Evolutionary conservation across 1,284 basidiomycete genomes (phyloP).

Genomic region (Neotropicomus parvogracilis): DNA sequence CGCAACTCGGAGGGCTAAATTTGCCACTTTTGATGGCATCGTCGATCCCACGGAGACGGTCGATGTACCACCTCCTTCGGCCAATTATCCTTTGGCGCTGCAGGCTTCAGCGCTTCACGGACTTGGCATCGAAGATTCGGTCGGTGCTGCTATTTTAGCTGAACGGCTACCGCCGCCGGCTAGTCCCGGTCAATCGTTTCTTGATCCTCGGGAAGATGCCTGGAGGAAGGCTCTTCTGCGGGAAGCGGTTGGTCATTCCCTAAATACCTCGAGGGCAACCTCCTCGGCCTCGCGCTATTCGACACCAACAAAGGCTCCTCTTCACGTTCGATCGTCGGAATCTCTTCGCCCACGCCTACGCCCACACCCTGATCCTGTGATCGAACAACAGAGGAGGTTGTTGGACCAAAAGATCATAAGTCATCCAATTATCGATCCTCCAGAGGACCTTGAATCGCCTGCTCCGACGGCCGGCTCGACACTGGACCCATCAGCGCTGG

Average conservation of each 20-base stretch:
- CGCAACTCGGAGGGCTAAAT: conserved; percentile 25
- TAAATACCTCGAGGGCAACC: conserved; percentile 49
- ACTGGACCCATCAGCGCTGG: conserved; percentile 10
- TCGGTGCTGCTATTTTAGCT: conserved; percentile 68
- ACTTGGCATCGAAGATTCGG: conserved; percentile 64
- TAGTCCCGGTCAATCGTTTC: conserved; percentile 56
- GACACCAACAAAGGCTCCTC: conserved; percentile 30
- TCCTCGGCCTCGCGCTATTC: conserved; percentile 27
- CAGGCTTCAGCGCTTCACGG: conserved; percentile 68
- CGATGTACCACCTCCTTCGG: conserved; percentile 63
- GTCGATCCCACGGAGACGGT: conserved; percentile 80
- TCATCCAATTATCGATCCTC: conserved; percentile 31
- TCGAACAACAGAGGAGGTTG: conserved; percentile 27
- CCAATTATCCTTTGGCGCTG: conserved; percentile 65
- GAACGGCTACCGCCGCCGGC: conserved; percentile 63
- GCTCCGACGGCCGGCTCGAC: conserved; percentile 8
- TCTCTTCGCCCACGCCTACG: conserved; percentile 30
- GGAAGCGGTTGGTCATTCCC: conserved; percentile 70
- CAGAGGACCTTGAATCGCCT: conserved; percentile 25
- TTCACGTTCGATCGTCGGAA: conserved; percentile 36
- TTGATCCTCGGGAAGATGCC: conserved; percentile 51
- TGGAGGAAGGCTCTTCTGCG: conserved; percentile 71
- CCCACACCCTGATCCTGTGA: conserved; percentile 11
- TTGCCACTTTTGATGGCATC: conserved; percentile 44
- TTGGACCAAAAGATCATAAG: conserved; percentile 29